phyloP scores from a whole-genome alignment of 2,329 filamentous ascomycete genomes.

The Alternaria tenuissima region DNA sequence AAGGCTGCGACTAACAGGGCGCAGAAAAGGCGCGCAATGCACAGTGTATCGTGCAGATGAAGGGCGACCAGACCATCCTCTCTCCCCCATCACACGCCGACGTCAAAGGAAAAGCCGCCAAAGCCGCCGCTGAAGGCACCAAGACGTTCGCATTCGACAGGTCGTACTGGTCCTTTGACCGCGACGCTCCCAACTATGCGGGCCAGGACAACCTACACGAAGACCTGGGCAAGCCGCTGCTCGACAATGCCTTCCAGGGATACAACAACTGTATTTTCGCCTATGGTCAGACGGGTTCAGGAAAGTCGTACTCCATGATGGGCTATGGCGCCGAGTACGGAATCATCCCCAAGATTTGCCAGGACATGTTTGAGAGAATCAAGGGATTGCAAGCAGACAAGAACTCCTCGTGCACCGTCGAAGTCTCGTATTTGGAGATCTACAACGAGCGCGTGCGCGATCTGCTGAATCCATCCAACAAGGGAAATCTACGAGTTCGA shows the following conservation, averaged over 20 bases:
- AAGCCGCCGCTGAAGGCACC: constrained; percentile 68
- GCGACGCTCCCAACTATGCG: constrained; percentile 80
- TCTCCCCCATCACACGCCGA: constrained; percentile 70
- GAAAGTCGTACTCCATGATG: constrained; percentile 99
- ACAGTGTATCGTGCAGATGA: constrained; percentile 98
- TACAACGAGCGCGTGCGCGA: constrained; percentile 98
- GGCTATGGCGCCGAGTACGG: constrained; percentile 95
- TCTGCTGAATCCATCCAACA: constrained; percentile 91
- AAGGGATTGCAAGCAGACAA: constrained; percentile 73
- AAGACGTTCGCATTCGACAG: constrained; percentile 96
- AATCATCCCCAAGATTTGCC: constrained; percentile 96
- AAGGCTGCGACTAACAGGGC: constrained; percentile 25
- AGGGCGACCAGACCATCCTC: constrained; percentile 88
- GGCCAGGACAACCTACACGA: constrained; percentile 88
- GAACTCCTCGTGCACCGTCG: constrained; percentile 86
- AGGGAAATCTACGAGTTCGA: constrained; percentile 95
- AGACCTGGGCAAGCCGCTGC: constrained; percentile 85
- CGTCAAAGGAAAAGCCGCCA: constrained; percentile 70
- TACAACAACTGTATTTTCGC: constrained; percentile 99
- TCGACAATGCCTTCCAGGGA: constrained; percentile 97
- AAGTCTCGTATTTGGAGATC: constrained; percentile 98
- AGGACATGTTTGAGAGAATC: constrained; percentile 96
- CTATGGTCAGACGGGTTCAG: constrained; percentile 97
- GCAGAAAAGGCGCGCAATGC: constrained; percentile 87
- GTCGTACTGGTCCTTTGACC: constrained; percentile 98